phyloP scores from a whole-genome alignment of 441 rosid genomes.

The Theobroma grandiflorum region DNA sequence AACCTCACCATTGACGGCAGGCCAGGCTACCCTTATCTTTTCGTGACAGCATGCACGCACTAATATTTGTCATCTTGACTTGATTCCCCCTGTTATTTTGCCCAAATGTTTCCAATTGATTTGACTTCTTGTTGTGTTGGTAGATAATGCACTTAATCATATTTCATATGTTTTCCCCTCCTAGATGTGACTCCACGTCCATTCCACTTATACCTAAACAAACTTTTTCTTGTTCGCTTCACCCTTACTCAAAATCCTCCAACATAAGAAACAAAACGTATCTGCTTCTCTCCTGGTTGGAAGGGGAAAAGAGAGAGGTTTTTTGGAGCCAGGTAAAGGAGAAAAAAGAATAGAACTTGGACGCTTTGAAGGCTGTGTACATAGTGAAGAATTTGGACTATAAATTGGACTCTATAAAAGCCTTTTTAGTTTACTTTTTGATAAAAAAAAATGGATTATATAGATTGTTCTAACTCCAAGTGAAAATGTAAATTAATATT shows the following conservation, averaged over 20 bases:
- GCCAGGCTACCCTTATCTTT: not conserved
- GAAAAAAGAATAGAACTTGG: not conserved
- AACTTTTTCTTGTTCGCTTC: not conserved
- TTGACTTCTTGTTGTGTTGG: not conserved
- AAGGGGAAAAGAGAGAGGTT: not conserved
- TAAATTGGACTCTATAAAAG: not conserved
- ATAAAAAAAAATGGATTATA: no score
- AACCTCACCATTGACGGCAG: not conserved
- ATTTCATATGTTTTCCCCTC: not conserved
- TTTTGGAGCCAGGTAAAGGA: not conserved
- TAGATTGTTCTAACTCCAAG: no score
- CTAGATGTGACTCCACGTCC: not conserved
- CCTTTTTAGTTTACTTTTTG: not conserved
- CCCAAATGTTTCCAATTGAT: not conserved
- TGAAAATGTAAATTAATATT: no score
- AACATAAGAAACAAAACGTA: not conserved
- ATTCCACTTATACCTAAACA: not conserved
- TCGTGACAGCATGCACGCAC: not conserved
- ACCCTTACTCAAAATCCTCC: not conserved
- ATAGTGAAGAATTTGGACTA: not conserved
- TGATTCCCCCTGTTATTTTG: not conserved
- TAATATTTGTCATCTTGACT: not conserved
- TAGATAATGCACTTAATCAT: not conserved
- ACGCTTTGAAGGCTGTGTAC: not conserved
- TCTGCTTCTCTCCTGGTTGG: not conserved